These are phyloP conservation scores for Tuber borchii DNA, from an alignment of 495 filamentous ascomycete species.

Conservation along the genomic window DNA sequence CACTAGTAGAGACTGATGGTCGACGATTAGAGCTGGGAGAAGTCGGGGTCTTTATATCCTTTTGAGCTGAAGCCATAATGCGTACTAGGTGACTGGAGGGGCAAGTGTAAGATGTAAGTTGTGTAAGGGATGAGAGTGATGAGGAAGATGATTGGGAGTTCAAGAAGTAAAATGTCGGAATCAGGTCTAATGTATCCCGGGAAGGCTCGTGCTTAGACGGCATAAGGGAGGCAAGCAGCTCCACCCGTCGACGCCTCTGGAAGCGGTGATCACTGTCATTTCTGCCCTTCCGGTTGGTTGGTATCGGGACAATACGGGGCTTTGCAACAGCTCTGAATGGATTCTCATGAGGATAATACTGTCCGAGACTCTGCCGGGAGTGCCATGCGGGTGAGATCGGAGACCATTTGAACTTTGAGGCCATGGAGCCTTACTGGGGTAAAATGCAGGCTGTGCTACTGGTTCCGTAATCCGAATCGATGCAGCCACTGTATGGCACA, in stretches of 20 bases:
- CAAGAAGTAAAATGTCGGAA: conserved; percentile 25
- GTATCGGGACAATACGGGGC: conserved; percentile 37
- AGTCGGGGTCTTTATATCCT: conserved; percentile 37
- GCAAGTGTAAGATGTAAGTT: not conserved
- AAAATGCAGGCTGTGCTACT: conserved; percentile 17
- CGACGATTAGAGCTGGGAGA: conserved; percentile 28
- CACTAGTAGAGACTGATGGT: conserved; percentile 27
- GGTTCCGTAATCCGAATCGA: conserved; percentile 28
- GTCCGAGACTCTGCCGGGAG: conserved; percentile 38
- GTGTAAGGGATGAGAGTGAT: conserved; percentile 6
- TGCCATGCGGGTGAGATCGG: conserved; percentile 35
- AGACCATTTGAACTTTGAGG: conserved; percentile 3
- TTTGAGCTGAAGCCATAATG: conserved; percentile 25
- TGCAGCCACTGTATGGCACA: conserved; percentile 7
- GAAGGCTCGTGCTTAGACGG: conserved; percentile 35
- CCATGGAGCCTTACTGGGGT: conserved; percentile 7
- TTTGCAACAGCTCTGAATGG: conserved; percentile 5
- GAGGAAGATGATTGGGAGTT: conserved; percentile 21
- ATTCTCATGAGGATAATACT: conserved; percentile 13
- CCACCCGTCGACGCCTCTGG: conserved; percentile 30
- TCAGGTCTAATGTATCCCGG: conserved; percentile 36
- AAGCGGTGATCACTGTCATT: conserved; percentile 33
- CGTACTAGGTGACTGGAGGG: conserved; percentile 24
- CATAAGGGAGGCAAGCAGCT: conserved; percentile 28
- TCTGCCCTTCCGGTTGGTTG: conserved; percentile 27